Conservation (phyloP, 1,284 basidiomycete genomes). For the Vanrija humicola region DNA sequence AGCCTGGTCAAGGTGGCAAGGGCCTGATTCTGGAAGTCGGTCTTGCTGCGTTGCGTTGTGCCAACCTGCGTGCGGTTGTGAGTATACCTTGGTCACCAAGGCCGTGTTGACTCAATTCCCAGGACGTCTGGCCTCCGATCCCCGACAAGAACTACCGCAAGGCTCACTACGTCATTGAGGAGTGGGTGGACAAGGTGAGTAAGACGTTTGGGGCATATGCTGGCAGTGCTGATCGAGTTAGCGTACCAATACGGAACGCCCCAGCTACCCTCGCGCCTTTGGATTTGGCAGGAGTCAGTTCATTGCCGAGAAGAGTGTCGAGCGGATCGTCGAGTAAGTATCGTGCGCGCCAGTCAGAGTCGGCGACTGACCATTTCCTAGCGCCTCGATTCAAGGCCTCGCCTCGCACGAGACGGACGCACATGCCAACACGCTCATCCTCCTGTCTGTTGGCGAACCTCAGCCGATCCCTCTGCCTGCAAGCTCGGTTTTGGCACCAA, state of each 20-base stretch:
- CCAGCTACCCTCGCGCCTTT: conserved; percentile 34
- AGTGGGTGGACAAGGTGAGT: conserved; percentile 72
- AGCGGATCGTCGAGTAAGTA: conserved; percentile 62
- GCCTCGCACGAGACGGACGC: conserved; percentile 73
- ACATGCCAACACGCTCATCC: conserved; percentile 64
- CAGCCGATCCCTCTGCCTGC: conserved; percentile 27
- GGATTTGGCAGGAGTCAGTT: conserved; percentile 72
- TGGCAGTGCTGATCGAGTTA: conserved; percentile 1
- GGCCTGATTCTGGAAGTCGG: conserved; percentile 70
- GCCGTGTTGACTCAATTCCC: not conserved
- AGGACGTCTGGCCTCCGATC: conserved; percentile 75
- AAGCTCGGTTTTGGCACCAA: conserved; percentile 59
- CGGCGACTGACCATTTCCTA: conserved; percentile 12
- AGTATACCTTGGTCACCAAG: conserved; percentile 10
- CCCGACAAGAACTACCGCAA: conserved; percentile 76
- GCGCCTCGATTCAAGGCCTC: conserved; percentile 64
- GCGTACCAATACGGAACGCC: conserved; percentile 42
- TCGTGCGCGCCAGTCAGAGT: not conserved
- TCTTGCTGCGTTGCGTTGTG: conserved; percentile 70
- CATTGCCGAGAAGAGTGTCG: conserved; percentile 62
- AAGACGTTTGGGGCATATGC: not conserved
- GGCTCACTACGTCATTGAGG: conserved; percentile 72
- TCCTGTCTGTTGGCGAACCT: conserved; percentile 64
- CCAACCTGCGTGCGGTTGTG: conserved; percentile 62
- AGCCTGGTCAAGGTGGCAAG: conserved; percentile 32